Percentiles rank a stretch among this genome's conserved stretches.
Evolutionary conservation across 495 filamentous ascomycete species (phyloP).

Genomic region (Tuber melanosporum): DNA sequence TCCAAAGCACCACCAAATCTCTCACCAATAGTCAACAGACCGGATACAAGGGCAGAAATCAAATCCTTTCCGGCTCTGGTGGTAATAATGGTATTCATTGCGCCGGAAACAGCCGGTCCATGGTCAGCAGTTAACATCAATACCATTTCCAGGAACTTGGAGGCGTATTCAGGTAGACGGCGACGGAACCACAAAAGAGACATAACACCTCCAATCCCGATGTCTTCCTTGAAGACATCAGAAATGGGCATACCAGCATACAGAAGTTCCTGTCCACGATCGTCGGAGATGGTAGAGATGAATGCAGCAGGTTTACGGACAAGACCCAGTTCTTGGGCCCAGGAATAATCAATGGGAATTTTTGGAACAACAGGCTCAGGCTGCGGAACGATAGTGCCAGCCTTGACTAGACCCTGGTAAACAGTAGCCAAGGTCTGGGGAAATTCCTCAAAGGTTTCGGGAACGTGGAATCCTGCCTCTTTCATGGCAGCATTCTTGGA

Average conservation of each 20-base stretch:
- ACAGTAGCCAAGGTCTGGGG: slow-evolving; percentile 66
- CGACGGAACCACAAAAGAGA: slow-evolving; percentile 99
- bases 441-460: slow-evolving; percentile 94
- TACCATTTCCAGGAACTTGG: slow-evolving; percentile 99
- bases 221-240: slow-evolving; percentile 97
- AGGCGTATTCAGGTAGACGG: slow-evolving; percentile 88
- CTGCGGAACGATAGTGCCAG: slow-evolving; percentile 75
- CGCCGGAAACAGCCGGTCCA: slow-evolving; percentile 96
- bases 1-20: slow-evolving; percentile 98
- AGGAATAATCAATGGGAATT: slow-evolving; percentile 99
- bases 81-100: slow-evolving; percentile 99
- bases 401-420: slow-evolving; percentile 75
- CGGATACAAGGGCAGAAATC: slow-evolving; percentile 86
- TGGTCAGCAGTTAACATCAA: slow-evolving; percentile 99
- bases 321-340: slow-evolving; percentile 98
- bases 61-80: slow-evolving; percentile 98
- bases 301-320: slow-evolving; percentile 99
- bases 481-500: slow-evolving; percentile 94
- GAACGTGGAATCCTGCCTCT: slow-evolving; percentile 89
- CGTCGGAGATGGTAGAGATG: slow-evolving; percentile 98
- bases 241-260: slow-evolving; percentile 99
- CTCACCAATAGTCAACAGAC: slow-evolving; percentile 96
- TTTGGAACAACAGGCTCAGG: slow-evolving; percentile 90
- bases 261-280: slow-evolving; percentile 97
- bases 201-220: slow-evolving; percentile 99